Conservation (phyloP, 306 rosid species). For the Ormosia emarginata region DNA sequence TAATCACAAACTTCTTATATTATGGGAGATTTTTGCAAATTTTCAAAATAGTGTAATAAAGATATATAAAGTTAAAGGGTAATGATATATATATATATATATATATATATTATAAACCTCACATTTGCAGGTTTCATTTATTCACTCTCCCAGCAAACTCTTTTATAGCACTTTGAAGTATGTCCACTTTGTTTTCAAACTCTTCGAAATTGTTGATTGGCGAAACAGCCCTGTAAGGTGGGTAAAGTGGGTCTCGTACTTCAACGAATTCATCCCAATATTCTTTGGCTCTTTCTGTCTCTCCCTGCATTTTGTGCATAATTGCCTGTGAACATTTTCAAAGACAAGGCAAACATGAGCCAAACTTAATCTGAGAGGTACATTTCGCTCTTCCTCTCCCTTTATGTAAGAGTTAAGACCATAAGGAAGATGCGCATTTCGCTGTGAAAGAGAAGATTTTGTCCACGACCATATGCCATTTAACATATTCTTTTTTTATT, state of each 20-base stretch:
- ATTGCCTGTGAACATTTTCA: slow-evolving; percentile 24
- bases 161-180: slow-evolving; percentile 19
- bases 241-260: neutral
- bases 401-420: too few relatives aligned
- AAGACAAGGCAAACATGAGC: neutral
- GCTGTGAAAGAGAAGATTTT: too few relatives aligned
- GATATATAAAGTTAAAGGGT: too few relatives aligned
- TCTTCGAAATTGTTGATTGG: neutral
- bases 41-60: too few relatives aligned
- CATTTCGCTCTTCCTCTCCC: neutral
- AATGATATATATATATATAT: too few relatives aligned
- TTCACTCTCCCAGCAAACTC: neutral
- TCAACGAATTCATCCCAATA: slow-evolving; percentile 5
- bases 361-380: neutral
- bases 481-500: too few relatives aligned
- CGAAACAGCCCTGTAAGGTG: neutral
- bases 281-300: neutral
- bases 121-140: neutral
- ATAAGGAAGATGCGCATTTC: too few relatives aligned
- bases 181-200: slow-evolving; percentile 16
- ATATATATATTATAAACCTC: too few relatives aligned
- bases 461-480: too few relatives aligned
- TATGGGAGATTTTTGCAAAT: too few relatives aligned
- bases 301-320: neutral
- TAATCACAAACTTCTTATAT: too few relatives aligned